Evolutionary conservation across 2,329 filamentous ascomycete species (phyloP).

Genomic region (Teratosphaeria pseudoeucalypti): DNA sequence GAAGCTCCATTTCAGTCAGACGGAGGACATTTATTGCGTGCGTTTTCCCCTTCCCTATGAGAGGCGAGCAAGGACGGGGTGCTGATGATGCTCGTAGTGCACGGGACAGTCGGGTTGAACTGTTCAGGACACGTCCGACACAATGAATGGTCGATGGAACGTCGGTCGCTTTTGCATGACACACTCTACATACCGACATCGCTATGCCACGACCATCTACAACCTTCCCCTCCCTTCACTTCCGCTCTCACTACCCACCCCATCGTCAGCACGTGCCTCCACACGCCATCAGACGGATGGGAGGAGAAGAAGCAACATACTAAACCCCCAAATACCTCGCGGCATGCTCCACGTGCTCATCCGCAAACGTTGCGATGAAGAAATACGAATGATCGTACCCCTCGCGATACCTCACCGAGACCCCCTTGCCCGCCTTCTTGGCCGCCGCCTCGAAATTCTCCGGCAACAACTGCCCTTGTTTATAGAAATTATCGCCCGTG

Average conservation of each 20-base stretch:
- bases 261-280: conserved; percentile 1
- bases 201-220: too few relatives aligned
- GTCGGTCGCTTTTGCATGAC: neutral
- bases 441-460: conserved; percentile 83
- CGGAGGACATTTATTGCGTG: too few relatives aligned
- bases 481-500: conserved; percentile 93
- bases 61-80: too few relatives aligned
- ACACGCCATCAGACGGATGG: neutral
- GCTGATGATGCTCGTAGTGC: too few relatives aligned
- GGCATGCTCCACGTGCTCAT: conserved; percentile 84
- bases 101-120: too few relatives aligned
- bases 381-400: conserved; percentile 97
- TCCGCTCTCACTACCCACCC: conserved; percentile 3
- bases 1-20: too few relatives aligned
- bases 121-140: too few relatives aligned
- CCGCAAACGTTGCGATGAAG: conserved; percentile 83
- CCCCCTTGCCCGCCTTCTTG: conserved; percentile 60
- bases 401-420: conserved; percentile 74
- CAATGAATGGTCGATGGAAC: neutral
- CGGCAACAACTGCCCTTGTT: conserved; percentile 80
- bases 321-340: conserved; percentile 60
- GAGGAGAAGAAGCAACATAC: conserved; percentile 4
- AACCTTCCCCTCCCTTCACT: conserved; percentile 3
- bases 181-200: neutral
- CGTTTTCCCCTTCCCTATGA: too few relatives aligned